These are phyloP conservation scores for Singerocomus rubriflavus DNA, from an alignment of 1,284 basidiomycete genomes.

Conservation along the genomic window DNA sequence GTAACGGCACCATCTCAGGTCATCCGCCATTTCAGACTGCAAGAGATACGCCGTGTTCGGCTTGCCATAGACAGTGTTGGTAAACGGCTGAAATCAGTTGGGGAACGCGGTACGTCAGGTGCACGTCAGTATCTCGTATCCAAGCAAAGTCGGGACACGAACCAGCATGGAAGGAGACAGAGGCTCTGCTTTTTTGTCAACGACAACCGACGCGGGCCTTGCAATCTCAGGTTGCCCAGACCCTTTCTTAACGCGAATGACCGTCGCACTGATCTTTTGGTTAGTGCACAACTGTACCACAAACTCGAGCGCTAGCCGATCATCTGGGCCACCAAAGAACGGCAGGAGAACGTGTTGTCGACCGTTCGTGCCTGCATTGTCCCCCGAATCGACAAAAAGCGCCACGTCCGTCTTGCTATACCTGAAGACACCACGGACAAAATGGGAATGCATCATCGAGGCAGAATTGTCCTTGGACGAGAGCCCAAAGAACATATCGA, in stretches of 20 bases:
- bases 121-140: conserved; percentile 39
- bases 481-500: conserved; percentile 61
- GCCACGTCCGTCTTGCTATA: conserved; percentile 72
- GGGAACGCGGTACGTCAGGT: conserved; percentile 31
- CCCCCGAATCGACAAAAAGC: conserved; percentile 74
- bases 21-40: conserved; percentile 73
- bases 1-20: conserved; percentile 61
- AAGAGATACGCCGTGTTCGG: conserved; percentile 61
- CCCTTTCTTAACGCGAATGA: conserved; percentile 45
- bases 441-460: conserved; percentile 67
- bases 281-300: conserved; percentile 80
- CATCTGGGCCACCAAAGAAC: conserved; percentile 95
- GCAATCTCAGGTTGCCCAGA: conserved; percentile 19
- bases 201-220: conserved; percentile 22
- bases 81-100: conserved; percentile 39
- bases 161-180: conserved; percentile 12
- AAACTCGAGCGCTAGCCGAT: conserved; percentile 82
- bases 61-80: conserved; percentile 66
- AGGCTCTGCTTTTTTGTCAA: conserved; percentile 25
- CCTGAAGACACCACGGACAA: conserved; percentile 80
- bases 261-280: conserved; percentile 65
- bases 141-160: conserved; percentile 33
- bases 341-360: conserved; percentile 78
- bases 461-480: conserved; percentile 34
- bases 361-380: conserved; percentile 33